A percentile compares a stretch with the other conserved stretches of the same genome.
phyloP scores from a whole-genome alignment of 805 yeast genomes.

The Hanseniaspora taiwanica region DNA sequence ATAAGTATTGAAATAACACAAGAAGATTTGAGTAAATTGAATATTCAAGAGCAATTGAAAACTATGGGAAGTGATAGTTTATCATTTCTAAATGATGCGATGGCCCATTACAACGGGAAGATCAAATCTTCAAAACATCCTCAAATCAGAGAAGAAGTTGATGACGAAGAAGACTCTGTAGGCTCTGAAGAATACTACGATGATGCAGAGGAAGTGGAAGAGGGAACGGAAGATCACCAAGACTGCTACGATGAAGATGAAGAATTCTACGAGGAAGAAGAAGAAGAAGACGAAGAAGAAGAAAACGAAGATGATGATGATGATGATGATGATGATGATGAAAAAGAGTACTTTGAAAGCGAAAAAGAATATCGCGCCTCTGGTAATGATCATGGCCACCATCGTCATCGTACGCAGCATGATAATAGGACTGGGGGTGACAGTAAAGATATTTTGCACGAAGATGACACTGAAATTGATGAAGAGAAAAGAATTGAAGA shows the following conservation, averaged over 20 bases:
- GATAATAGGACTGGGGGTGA: conserved; percentile 4
- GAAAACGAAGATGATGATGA: conserved; percentile 14
- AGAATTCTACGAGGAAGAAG: conserved; percentile 18
- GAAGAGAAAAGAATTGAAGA: conserved; percentile 62
- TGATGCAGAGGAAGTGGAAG: conserved; percentile 17
- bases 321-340: conserved; percentile 12
- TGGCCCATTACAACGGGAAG: too few species aligned
- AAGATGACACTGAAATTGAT: conserved; percentile 25
- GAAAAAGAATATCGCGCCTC: conserved; percentile 4
- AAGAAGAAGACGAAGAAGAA: conserved; percentile 13
- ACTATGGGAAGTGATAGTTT: background rate
- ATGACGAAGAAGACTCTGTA: background rate
- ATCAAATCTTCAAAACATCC: too few species aligned
- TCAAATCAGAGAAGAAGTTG: background rate
- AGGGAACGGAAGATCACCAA: conserved; percentile 11
- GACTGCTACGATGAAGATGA: background rate
- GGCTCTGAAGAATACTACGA: conserved; percentile 12
- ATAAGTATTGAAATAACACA: background rate
- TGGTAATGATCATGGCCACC: conserved; percentile 6
- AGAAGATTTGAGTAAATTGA: background rate
- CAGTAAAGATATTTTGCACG: conserved; percentile 9
- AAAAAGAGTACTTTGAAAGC: conserved; percentile 13
- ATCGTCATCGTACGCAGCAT: background rate
- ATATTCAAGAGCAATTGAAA: background rate
- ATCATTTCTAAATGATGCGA: too few species aligned